Base-by-base conservation (phyloP, 2,329 filamentous ascomycete genomes). In the Cercospora berteroae region DNA sequence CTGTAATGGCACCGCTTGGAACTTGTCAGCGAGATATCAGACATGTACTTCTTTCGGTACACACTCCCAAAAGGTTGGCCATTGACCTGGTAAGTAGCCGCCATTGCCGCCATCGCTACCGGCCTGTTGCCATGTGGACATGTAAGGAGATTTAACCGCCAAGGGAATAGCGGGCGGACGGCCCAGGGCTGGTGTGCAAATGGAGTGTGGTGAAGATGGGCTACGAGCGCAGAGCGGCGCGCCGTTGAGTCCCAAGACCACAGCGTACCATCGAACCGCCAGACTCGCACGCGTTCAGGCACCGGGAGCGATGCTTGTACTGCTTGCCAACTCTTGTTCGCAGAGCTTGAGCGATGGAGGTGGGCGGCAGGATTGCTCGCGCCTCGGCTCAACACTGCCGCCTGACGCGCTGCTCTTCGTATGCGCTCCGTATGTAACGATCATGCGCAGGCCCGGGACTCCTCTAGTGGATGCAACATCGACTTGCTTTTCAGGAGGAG, bases 81-180 rank as follows among this genome's bases (percentile, higher is more conserved):
- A 67, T 55, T 69, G 56, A 13, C 64, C 89, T 0, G 89, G 85
- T 23, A 93, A 82, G 68, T 89, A 85, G 1, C 88, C 89, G 27
- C 88, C 88, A 73, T 89, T 86, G 12, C 86, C 84, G 23, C 84
- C 86, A 76, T 87, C 82, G 33, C 81, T 85, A 1, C 88, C 88
- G 9, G 84, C 74, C 65, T 86, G 80, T 42, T 90, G 82, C 89
- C 90, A 92, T 23, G 87, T 85, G 75, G 86, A 92, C 25, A 93
- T 78, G 71, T 93, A 94, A 0, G 91, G 91, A 13, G 88, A 90
- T 69, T 87, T 88, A 50, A 93, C 91, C 57, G 90, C 90, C 42
- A 94, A 79, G n/a, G 91, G 90, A 36, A 90, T 82, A 1, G 89
- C 85, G 18, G 89, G 90, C 55, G 89, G 89, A 2, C 88, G 83